A percentile compares a stretch with the other conserved stretches of the same genome.
Conservation (phyloP, 1,284 basidiomycete genomes). For the Anthracocystis walkeri region DNA sequence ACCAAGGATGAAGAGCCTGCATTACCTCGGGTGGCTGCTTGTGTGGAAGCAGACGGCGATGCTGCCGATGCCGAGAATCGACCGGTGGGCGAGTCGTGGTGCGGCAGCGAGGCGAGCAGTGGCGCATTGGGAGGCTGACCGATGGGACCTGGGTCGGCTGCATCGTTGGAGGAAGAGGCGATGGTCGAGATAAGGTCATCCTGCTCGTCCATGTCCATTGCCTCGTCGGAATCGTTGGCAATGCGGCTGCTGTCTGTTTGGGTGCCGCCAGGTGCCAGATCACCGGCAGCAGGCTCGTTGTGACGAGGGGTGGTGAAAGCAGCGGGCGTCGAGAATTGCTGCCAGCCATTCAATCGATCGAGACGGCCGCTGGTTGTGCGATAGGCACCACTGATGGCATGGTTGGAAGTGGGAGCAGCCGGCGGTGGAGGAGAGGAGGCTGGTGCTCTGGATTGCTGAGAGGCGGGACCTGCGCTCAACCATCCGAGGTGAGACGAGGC, state of each 20-base stretch:
- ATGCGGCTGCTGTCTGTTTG: not conserved
- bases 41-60: conserved; percentile 8
- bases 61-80: conserved; percentile 39
- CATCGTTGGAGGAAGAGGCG: conserved; percentile 12
- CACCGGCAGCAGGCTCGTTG: not conserved
- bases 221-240: conserved; percentile 24
- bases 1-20: conserved; percentile 18
- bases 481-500: conserved; percentile 40
- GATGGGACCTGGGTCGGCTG: conserved; percentile 3
- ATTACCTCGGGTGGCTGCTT: conserved; percentile 5
- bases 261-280: not conserved
- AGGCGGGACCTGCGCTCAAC: conserved; percentile 40
- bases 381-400: conserved; percentile 32
- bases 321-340: conserved; percentile 15
- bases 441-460: conserved; percentile 7
- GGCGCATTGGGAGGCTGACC: conserved; percentile 35
- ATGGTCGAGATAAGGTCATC: conserved; percentile 18
- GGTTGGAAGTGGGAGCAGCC: conserved; percentile 3
- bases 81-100: conserved; percentile 44
- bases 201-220: conserved; percentile 51
- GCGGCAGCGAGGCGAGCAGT: conserved; percentile 33
- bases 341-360: conserved; percentile 50
- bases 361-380: conserved; percentile 32
- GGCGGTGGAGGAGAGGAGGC: conserved; percentile 10
- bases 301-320: conserved; percentile 21